Base-by-base conservation (phyloP, 805 yeast species). In the Lipomyces sp. region DNA sequence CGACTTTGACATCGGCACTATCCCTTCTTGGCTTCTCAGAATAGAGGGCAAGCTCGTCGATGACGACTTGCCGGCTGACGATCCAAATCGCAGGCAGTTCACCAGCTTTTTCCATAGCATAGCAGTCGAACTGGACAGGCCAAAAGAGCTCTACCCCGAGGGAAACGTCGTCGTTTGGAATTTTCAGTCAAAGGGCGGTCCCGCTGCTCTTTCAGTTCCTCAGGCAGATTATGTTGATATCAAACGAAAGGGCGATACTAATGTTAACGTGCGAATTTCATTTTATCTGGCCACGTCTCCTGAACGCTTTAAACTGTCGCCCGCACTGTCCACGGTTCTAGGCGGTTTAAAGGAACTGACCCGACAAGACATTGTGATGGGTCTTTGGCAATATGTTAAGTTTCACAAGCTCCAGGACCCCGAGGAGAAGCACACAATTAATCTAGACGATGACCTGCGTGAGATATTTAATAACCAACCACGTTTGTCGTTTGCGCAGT, bases 141-240 rank as follows among this genome's bases (percentile, higher is more conserved):
- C 58, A 43, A 54, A 40, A 53, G 66, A 57, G 47, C 47, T 46
- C 46, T 66, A 63, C 55, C 61, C 73, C 28, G 65, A 63, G 67
- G 63, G 66, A 43, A 71, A 76, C 61, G 69, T 84, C 13, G 80
- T 91, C 39, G 97, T 93, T 68, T 93, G 98, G 98, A 90, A 89
- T 67, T 90, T 84, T 59, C 84, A 82, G 51, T 68, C 75, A 4
- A 47, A 51, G 38, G 54, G 52, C 19, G 67, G 68, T 35, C 11
- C 39, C 28, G 45, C 43, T n/a, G 39, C 41, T 19, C 39, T 35
- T 34, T 6, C 29, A 7, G 10, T 10, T 65, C 68, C 49, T 66
- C 72, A 14, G 43, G 61, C 55, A 24, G 98, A 93, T 67, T 97
- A 95, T 1, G 70, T 93, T 49, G 97, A 90, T 64, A 79, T 93